Evolutionary conservation across 306 rosid species (phyloP), one percentile per base, ranked within the genome.

Genomic region (Luffa acutangula): DNA sequence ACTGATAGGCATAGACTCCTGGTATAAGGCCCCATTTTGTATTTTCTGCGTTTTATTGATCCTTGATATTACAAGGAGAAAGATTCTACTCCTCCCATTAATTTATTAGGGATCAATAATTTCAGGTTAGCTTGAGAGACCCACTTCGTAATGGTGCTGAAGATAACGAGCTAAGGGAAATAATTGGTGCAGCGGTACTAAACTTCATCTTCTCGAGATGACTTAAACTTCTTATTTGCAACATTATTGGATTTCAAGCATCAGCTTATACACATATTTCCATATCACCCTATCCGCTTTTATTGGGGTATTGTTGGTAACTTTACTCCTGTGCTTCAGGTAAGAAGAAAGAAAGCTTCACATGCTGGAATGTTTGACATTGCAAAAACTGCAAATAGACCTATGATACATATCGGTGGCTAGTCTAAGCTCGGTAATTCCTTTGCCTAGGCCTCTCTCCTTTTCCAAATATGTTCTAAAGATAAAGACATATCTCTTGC

Each of bases 371-470:
- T 95, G 97, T 89, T 92, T 58, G 96, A 95, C 81, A 81, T 95
- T 77, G 97, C 97, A 25, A 92, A 91, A 86, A 94, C 97, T 6
- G 86, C 93, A 79, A 95, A 95, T 77, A 89, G 97, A 91, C 97
- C 98, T 12, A 92, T 95, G 98, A 91, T 95, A 77, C 98, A 91
- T 85, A 91, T 95, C 46, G 98, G 98, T 43, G 98, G 98, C 87
- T 74, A 89, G 97, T 97, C 87, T 74, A 89, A 89, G 85, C 83
- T 71, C 79, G 84, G 62, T 85, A 48, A 33, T 79, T 15, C 54
- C 72, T 60, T 57, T 53, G 3, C 66, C 69, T 10, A 57, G 6
- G 6, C 69, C 53, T 57, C 11, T 11, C 31, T 49, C 43, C 59
- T 43, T 7, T 48, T 48, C 58, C 77, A 72, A 65, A 15, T n/a